These are phyloP conservation scores for Solanum aculeatissimum DNA, from an alignment of 305 asterid genomes.

Conservation along the genomic window DNA sequence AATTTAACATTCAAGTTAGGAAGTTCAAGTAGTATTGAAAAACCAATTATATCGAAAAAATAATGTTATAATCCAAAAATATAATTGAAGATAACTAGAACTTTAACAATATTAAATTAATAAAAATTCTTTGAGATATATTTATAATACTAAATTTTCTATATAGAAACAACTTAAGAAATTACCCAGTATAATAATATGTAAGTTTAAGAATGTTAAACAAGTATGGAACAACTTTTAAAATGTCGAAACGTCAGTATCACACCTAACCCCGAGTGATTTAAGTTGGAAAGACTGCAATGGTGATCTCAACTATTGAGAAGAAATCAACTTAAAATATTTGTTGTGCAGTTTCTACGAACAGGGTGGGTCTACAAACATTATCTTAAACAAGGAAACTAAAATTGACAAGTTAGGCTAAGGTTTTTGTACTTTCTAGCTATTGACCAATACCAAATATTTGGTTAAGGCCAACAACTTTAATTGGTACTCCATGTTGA, in stretches of 20 bases:
- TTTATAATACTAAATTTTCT: too few species aligned
- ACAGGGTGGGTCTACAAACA: neutral
- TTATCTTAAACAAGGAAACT: neutral
- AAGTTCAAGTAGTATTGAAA: too few species aligned
- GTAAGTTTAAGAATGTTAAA: neutral
- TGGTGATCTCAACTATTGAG: neutral
- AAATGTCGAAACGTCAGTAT: neutral
- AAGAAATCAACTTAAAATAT: neutral
- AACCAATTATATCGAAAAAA: too few species aligned
- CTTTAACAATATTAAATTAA: too few species aligned
- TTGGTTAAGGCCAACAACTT: neutral
- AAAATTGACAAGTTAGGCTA: conserved; percentile 11
- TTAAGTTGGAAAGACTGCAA: neutral
- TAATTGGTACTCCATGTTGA: neutral
- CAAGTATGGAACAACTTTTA: neutral
- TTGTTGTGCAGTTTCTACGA: neutral
- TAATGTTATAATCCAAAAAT: too few species aligned
- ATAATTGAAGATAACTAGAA: too few species aligned
- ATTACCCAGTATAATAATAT: neutral
- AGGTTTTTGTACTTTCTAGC: neutral
- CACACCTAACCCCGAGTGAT: neutral
- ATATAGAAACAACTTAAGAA: too few species aligned
- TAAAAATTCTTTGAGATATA: too few species aligned
- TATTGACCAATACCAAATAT: conserved; percentile 11
- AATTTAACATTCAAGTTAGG: too few species aligned